Conservation (phyloP, 2,329 filamentous ascomycete genomes). For the Stachybotrys chartarum region DNA sequence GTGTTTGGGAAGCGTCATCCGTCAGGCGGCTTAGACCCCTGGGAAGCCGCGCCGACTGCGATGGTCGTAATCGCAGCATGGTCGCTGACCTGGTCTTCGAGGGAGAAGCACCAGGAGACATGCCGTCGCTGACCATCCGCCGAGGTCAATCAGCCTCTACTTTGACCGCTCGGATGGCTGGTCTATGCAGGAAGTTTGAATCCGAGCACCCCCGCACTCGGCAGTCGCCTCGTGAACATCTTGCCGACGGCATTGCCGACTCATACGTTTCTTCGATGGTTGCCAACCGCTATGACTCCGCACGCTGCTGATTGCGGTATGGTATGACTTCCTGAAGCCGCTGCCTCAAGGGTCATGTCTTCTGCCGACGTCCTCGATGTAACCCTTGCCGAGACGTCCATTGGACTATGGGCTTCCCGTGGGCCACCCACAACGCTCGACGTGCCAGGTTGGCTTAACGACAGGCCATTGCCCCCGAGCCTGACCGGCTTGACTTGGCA, state of each 20-base stretch:
- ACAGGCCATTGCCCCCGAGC: background rate
- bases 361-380: background rate
- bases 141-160: background rate
- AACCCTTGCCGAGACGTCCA: background rate
- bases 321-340: too few relatives aligned
- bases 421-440: background rate
- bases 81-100: background rate
- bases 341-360: background rate
- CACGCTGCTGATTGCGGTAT: background rate
- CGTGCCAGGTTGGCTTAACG: background rate
- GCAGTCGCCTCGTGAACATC: background rate
- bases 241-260: background rate
- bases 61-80: background rate
- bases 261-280: background rate
- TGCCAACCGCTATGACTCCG: background rate
- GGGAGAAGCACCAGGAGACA: background rate
- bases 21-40: too few relatives aligned
- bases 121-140: background rate
- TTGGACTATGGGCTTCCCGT: background rate
- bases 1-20: too few relatives aligned
- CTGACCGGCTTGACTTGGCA: background rate
- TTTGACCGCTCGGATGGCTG: background rate
- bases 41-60: too few relatives aligned
- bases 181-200: background rate
- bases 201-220: background rate